Base-by-base conservation (phyloP, 1,284 basidiomycete genomes). In the Caloboletus firmus region DNA sequence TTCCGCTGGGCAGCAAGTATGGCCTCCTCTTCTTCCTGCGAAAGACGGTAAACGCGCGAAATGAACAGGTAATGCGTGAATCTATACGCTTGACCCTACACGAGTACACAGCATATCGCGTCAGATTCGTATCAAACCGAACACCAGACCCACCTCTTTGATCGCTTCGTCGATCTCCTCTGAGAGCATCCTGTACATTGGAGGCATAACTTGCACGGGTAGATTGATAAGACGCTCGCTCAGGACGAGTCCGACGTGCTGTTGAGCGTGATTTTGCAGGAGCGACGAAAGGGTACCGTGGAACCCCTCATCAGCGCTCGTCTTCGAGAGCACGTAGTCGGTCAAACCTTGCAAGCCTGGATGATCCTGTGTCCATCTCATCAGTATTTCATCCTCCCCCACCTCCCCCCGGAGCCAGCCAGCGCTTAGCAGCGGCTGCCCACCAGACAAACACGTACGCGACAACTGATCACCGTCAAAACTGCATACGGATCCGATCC, bases 201-300 rank as follows among this genome's bases (percentile, higher is more conserved):
- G 93, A 12, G 93, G 89, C 18, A 95, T 80, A 39, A 94, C 83
- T 62, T 96, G 91, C 5, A 93, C 85, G 0, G 95, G 95, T 83
- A 98, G 93, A 70, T 97, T 98, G 64, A 95, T 81, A 52, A 97
- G 76, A 2, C 95, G 80, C 67, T 96, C 91, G 55, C 87, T 91
- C 61, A 97, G 76, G 13, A 96, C 79, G 20, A 95, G 78, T 0
- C 91, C 94, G 47, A 95, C 81, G 56, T 89, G 84, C 5, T 77
- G 73, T 32, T 64, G 43, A 1, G 61, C 32, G 30, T 30, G 17
- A 7, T 58, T 30, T 2, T 46, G 26, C 3, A 65, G 46, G n/a
- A 88, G 72, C 6, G 68, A 61, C 61, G 81, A 76, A 13, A 90
- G 77, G 0, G 77, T 71, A 8, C 69, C 56, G 55, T 84, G 80